Conservation (phyloP, 2,329 filamentous ascomycete genomes). For the Penicillium sclerotiorum region DNA sequence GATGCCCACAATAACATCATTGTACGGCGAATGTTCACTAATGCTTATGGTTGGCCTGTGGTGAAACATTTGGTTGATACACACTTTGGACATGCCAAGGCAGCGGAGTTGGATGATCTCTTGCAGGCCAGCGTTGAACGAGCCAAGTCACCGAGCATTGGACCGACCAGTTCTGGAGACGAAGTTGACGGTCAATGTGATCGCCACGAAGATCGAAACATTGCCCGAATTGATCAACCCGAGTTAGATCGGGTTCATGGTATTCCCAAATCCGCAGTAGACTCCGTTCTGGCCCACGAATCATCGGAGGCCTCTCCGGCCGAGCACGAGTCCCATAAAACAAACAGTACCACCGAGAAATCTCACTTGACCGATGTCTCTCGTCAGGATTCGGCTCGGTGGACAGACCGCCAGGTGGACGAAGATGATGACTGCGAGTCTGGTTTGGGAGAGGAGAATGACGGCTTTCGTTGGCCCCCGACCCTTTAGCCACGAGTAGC, state of each 20-base stretch:
- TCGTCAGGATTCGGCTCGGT: slow-evolving; percentile 59
- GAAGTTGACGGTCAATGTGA: slow-evolving; percentile 57
- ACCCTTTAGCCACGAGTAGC: neutral
- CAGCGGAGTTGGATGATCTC: slow-evolving; percentile 67
- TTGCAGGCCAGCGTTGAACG: slow-evolving; percentile 69
- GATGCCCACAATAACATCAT: slow-evolving; percentile 99
- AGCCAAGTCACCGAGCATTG: slow-evolving; percentile 61
- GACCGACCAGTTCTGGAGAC: slow-evolving; percentile 64
- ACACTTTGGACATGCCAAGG: slow-evolving; percentile 79
- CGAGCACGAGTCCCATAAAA: slow-evolving; percentile 14
- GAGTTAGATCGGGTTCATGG: slow-evolving; percentile 1
- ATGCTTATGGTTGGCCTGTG: slow-evolving; percentile 97
- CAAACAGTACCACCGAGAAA: slow-evolving; percentile 10
- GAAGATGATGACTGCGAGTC: slow-evolving; percentile 51
- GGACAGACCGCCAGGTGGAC: slow-evolving; percentile 68
- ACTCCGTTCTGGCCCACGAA: neutral
- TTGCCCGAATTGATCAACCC: neutral
- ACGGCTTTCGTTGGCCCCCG: slow-evolving; percentile 22
- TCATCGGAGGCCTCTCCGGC: slow-evolving; percentile 4
- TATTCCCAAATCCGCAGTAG: neutral
- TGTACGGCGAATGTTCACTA: slow-evolving; percentile 93
- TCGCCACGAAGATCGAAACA: slow-evolving; percentile 32
- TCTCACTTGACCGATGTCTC: slow-evolving; percentile 21
- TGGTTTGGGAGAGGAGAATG: slow-evolving; percentile 29
- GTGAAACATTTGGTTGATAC: slow-evolving; percentile 92